Percentiles rank a stretch among this genome's conserved stretches.
Conservation (phyloP, 345 rosid species). For the Gossypioides kirkii region DNA sequence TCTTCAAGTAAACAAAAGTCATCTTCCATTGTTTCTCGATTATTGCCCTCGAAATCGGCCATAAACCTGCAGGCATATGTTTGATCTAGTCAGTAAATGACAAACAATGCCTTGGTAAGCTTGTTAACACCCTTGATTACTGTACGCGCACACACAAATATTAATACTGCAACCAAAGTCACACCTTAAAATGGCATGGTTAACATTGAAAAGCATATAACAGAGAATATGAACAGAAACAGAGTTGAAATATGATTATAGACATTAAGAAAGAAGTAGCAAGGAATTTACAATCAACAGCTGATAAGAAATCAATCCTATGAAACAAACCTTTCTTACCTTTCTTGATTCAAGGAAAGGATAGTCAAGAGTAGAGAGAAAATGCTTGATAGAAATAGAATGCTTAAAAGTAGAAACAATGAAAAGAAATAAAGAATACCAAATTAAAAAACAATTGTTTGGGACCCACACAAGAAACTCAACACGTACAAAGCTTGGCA, state of each 20-base stretch:
- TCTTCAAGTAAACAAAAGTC: not conserved
- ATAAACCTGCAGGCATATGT: conserved; percentile 1
- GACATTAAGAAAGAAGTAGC: not conserved
- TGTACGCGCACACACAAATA: not conserved
- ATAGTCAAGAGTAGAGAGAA: not conserved
- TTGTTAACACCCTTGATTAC: not conserved
- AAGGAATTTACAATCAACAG: not conserved
- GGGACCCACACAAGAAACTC: not conserved
- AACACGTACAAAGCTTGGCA: not conserved
- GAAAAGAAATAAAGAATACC: not conserved
- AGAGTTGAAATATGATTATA: not conserved
- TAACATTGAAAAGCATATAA: not conserved
- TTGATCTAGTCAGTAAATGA: not conserved
- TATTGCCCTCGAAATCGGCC: not conserved
- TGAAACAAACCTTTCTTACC: not conserved
- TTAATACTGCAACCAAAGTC: not conserved
- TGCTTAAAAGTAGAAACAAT: not conserved
- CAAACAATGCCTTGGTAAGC: not conserved
- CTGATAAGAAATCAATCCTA: not conserved
- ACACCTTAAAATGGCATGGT: not conserved
- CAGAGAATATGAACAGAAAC: not conserved
- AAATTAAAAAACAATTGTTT: not conserved
- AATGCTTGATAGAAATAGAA: not conserved
- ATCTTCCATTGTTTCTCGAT: not conserved
- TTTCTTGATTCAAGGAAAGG: not conserved